A percentile compares a stretch with the other conserved stretches of the same genome.
These are phyloP conservation scores for Talaromyces pinophilus DNA, from an alignment of 2,329 filamentous ascomycete genomes.

Conservation along the genomic window DNA sequence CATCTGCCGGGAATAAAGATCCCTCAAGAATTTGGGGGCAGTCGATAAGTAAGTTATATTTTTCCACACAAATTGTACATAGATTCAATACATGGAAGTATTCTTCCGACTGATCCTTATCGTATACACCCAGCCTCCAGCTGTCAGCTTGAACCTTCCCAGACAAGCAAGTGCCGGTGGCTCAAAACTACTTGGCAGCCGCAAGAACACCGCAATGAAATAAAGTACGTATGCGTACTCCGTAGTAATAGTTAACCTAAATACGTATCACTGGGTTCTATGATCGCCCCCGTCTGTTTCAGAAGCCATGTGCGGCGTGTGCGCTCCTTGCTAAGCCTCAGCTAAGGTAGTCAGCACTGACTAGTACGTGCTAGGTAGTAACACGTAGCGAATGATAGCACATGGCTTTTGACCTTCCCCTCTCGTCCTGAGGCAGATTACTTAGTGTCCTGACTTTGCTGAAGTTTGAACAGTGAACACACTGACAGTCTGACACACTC, in stretches of 20 bases:
- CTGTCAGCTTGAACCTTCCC: not conserved
- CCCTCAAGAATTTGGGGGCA: constrained; percentile 7
- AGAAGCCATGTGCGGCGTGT: not conserved
- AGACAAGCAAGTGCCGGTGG: not conserved
- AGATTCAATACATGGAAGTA: not conserved
- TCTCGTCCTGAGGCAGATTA: not conserved
- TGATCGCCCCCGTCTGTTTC: constrained; percentile 8
- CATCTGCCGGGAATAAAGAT: constrained; percentile 43
- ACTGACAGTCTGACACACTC: no score
- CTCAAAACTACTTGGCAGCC: not conserved
- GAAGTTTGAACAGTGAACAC: no score
- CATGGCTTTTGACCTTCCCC: not conserved
- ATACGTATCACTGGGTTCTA: not conserved
- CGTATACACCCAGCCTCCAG: not conserved
- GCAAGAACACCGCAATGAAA: not conserved
- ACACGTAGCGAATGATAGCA: not conserved
- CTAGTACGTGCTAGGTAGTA: not conserved
- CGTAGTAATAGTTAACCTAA: not conserved
- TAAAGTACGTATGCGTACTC: not conserved
- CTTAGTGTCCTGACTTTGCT: not conserved
- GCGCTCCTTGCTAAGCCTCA: not conserved
- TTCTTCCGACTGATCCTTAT: not conserved
- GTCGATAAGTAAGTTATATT: not conserved
- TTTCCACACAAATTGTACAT: not conserved
- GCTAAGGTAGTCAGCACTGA: not conserved